Conservation (phyloP, 2,329 filamentous ascomycete genomes). For the Biscogniauxia marginata region DNA sequence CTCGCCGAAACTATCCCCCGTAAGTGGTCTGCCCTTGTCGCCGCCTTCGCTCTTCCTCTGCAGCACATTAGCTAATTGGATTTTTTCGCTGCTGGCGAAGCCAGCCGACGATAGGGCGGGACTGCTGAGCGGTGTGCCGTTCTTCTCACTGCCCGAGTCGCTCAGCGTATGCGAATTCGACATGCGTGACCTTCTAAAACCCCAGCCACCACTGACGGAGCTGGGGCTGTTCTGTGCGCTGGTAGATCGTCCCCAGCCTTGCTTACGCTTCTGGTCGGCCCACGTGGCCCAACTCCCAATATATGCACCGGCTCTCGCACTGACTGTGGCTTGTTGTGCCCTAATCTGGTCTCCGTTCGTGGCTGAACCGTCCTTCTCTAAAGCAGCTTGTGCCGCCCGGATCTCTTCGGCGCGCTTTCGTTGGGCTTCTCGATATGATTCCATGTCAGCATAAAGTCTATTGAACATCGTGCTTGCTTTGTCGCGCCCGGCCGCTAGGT, state of each 20-base stretch:
- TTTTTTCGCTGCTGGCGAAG: conserved; percentile 38
- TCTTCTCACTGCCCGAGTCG: conserved; percentile 33
- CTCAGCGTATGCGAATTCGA: conserved; percentile 20
- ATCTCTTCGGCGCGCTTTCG: conserved; percentile 60
- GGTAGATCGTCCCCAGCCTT: conserved; percentile 37
- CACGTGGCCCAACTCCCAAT: conserved; percentile 68
- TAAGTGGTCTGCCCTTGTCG: conserved; percentile 32
- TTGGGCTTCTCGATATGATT: conserved; percentile 73
- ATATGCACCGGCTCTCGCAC: conserved; percentile 60
- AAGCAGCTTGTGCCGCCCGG: conserved; percentile 29
- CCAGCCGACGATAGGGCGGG: conserved; percentile 36
- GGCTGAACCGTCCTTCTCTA: conserved; percentile 27
- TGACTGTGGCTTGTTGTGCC: conserved; percentile 48
- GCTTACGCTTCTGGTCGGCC: conserved; percentile 74
- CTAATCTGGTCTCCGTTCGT: conserved; percentile 39
- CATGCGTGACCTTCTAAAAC: conserved; percentile 33
- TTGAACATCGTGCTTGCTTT: conserved; percentile 87
- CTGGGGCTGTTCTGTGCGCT: conserved; percentile 36
- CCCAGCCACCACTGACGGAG: conserved; percentile 30
- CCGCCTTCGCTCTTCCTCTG: conserved; percentile 23
- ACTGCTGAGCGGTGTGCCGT: conserved; percentile 33
- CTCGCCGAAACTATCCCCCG: conserved; percentile 45
- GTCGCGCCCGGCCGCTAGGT: conserved; percentile 82
- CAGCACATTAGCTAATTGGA: conserved; percentile 18
- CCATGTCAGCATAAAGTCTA: conserved; percentile 87